phyloP scores from a whole-genome alignment of 129 eudicot genomes.

The Ambrosia trifida region DNA sequence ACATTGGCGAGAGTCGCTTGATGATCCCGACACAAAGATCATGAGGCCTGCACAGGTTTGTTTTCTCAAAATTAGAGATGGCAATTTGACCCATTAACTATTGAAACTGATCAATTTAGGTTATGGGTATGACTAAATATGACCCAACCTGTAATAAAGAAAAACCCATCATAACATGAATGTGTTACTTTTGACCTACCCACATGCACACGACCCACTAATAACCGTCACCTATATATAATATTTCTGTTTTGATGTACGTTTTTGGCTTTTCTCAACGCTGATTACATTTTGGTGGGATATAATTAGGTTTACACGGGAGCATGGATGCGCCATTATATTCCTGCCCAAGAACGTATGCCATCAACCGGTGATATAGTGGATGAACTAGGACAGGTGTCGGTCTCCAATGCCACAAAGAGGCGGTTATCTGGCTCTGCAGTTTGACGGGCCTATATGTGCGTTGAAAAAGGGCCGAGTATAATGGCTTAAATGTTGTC shows the following conservation, averaged over 20 bases:
- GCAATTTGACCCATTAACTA: background rate
- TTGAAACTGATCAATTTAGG: background rate
- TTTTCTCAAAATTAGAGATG: background rate
- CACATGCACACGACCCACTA: background rate
- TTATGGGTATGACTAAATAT: background rate
- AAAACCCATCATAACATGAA: background rate
- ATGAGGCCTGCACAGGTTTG: constrained; percentile 98
- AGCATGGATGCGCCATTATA: constrained; percentile 76
- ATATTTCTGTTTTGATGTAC: background rate
- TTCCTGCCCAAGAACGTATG: constrained; percentile 68
- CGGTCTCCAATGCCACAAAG: constrained; percentile 89
- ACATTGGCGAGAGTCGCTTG: constrained; percentile 95
- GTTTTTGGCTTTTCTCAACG: background rate
- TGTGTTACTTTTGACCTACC: background rate
- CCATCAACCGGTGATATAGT: constrained; percentile 36
- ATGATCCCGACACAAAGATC: constrained; percentile 99
- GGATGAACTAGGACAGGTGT: constrained; percentile 85
- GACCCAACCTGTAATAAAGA: background rate
- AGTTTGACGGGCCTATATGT: constrained; percentile 23
- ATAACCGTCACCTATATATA: background rate
- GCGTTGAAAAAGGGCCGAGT: constrained; percentile 6
- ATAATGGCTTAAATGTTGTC: background rate
- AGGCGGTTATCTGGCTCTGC: constrained; percentile 83
- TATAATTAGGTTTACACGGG: constrained; percentile 83
- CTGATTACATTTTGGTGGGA: background rate